A percentile compares a stretch with the other conserved stretches of the same genome.
Evolutionary conservation across 2,329 filamentous ascomycete species (phyloP).

Genomic region (Emmonsiellopsis sp.): DNA sequence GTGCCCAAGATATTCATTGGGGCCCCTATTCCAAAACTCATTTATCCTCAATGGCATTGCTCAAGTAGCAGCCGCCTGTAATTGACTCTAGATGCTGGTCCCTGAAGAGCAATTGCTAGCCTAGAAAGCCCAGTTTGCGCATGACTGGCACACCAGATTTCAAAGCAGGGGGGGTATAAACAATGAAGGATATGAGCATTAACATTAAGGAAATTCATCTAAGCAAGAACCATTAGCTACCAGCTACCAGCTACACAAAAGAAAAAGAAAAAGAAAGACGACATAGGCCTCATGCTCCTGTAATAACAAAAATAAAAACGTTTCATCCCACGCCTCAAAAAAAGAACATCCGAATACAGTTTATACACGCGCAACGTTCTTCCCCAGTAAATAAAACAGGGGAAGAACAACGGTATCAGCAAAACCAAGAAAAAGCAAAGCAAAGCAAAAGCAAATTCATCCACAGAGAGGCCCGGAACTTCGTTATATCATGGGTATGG

Average conservation of each 20-base stretch:
- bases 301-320: not conserved
- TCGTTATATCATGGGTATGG: conserved; percentile 28
- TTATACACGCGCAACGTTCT: not conserved
- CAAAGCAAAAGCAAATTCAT: not conserved
- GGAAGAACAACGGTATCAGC: no score
- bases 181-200: not conserved
- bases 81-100: no score
- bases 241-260: not conserved
- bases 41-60: no score
- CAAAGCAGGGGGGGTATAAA: not conserved
- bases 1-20: no score
- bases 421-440: not conserved
- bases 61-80: no score
- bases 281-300: not conserved
- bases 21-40: no score
- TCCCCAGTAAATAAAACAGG: not conserved
- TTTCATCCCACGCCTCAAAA: not conserved
- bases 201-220: conserved; percentile 2
- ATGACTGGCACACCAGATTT: not conserved
- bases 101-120: not conserved
- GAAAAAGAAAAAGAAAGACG: not conserved
- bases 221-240: not conserved
- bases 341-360: not conserved
- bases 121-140: no score
- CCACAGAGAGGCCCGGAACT: not conserved